Percentiles rank a stretch among this genome's conserved stretches.
Evolutionary conservation across 192 early-diverging fungal genomes (phyloP).

Genomic region (Podila minutissima): DNA sequence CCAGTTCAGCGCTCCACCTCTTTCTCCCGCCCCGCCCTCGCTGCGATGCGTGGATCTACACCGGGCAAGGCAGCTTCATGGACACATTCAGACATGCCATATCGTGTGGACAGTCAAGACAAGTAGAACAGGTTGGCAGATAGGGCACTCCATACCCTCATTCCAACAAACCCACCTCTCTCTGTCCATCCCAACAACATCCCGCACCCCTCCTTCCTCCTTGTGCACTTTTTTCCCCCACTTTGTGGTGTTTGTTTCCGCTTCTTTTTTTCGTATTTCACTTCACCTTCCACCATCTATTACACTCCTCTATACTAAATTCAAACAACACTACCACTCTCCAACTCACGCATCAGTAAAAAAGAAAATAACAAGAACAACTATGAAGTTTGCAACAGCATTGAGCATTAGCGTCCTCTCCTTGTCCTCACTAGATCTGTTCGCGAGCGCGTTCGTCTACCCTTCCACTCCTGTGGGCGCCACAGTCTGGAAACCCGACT

Average conservation of each 20-base stretch:
- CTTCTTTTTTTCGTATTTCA: background rate
- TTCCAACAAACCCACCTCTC: background rate
- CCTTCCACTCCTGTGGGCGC: conserved; percentile 15
- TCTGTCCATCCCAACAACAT: background rate
- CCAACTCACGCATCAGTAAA: no score
- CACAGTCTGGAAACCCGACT: conserved; percentile 38
- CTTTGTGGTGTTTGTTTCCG: background rate
- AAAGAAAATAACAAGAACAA: no score
- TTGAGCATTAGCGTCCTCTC: background rate
- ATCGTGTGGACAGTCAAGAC: no score
- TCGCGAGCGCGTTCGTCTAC: conserved; percentile 28
- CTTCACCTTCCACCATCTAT: background rate
- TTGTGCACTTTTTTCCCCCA: background rate
- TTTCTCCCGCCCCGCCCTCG: no score
- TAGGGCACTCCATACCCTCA: no score
- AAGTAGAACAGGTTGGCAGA: no score
- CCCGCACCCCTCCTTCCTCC: background rate
- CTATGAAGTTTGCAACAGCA: background rate
- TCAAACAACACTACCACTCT: no score
- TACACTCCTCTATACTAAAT: no score
- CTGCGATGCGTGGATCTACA: no score
- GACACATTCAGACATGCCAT: no score
- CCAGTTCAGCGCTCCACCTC: no score
- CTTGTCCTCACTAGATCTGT: background rate
- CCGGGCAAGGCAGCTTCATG: no score